phyloP scores from a whole-genome alignment of 768 basidiomycete species.

The Tulasnella calospora region DNA sequence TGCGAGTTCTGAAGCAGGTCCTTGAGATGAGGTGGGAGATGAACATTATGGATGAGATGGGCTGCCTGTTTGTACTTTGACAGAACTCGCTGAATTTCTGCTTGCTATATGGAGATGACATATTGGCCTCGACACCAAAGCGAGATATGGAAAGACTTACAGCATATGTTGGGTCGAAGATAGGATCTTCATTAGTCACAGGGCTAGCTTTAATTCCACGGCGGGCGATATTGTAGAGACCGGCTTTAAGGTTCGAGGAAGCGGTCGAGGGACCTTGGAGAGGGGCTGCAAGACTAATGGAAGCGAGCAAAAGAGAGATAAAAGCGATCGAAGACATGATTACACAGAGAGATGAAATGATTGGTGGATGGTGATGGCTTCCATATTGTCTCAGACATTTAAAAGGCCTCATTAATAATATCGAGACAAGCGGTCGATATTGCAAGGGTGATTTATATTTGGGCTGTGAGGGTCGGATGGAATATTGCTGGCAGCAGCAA shows the following conservation, averaged over 20 bases:
- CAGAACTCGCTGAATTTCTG: constrained; percentile 5
- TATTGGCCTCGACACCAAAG: too few species aligned
- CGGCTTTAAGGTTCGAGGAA: not conserved
- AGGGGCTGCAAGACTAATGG: not conserved
- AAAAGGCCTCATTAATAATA: not conserved
- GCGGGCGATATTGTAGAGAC: not conserved
- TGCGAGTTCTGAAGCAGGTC: not conserved
- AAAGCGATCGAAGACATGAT: not conserved
- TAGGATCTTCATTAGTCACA: not conserved
- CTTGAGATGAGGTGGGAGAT: not conserved
- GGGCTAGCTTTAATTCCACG: not conserved
- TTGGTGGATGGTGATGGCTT: not conserved
- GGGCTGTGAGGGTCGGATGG: not conserved
- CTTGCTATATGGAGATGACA: not conserved
- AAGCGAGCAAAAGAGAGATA: not conserved
- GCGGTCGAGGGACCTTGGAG: not conserved
- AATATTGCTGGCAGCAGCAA: not conserved
- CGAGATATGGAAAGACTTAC: not conserved
- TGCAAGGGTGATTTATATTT: not conserved
- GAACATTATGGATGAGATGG: not conserved
- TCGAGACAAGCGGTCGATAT: not conserved
- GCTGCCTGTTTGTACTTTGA: constrained; percentile 16
- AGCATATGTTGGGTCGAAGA: constrained; percentile 11
- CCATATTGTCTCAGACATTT: not conserved
- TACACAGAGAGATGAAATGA: not conserved